phyloP scores from a whole-genome alignment of 192 early-diverging fungal genomes.

The Gaertneriomyces sp. region DNA sequence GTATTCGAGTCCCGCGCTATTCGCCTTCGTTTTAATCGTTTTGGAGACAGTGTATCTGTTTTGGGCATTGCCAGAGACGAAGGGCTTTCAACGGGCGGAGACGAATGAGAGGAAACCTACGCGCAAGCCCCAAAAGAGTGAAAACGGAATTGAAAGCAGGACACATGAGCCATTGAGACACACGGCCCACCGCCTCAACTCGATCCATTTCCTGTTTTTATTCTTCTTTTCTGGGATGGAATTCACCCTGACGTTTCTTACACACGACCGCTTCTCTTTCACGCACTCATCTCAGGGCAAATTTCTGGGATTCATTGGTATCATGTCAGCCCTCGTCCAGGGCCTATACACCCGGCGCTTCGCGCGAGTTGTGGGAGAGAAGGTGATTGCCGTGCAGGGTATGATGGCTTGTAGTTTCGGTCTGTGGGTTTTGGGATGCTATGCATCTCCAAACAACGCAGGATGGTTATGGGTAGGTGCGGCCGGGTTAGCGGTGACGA shows the following conservation, averaged over 20 bases:
- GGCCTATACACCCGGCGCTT: constrained; percentile 87
- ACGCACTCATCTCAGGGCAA: constrained; percentile 81
- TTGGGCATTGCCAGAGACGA: constrained; percentile 73
- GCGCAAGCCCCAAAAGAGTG: not conserved
- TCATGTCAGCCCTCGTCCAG: constrained; percentile 83
- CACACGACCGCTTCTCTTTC: constrained; percentile 86
- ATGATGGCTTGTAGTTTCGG: constrained; percentile 67
- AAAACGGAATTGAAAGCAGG: constrained; percentile 16
- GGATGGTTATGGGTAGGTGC: constrained; percentile 66
- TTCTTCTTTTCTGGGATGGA: constrained; percentile 98
- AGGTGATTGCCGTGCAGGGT: constrained; percentile 72
- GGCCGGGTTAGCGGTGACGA: constrained; percentile 82
- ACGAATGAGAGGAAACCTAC: not conserved
- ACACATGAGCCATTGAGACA: not conserved
- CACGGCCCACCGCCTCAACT: constrained; percentile 46
- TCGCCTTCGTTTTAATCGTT: constrained; percentile 77
- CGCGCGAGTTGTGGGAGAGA: constrained; percentile 59
- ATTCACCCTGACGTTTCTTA: constrained; percentile 96
- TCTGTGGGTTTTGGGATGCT: constrained; percentile 54
- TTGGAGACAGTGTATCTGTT: constrained; percentile 80
- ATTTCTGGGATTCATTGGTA: constrained; percentile 82
- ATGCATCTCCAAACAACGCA: constrained; percentile 31
- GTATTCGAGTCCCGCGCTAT: constrained; percentile 83
- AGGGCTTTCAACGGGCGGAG: constrained; percentile 31
- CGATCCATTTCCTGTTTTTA: constrained; percentile 80